Conservation (phyloP, 208 protist species). For the Trypanosoma vivax region DNA sequence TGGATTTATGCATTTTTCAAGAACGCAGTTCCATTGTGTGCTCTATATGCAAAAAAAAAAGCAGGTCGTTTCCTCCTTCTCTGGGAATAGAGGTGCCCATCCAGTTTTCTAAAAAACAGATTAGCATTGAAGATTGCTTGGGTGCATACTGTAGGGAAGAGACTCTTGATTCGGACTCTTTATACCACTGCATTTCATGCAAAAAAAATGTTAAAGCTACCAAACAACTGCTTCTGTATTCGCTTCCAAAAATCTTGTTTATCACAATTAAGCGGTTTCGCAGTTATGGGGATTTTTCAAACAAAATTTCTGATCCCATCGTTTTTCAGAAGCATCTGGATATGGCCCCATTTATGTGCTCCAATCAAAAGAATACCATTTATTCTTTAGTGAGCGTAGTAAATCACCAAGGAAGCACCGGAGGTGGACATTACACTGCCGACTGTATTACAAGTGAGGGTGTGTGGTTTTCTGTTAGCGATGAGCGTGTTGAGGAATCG, state of each 20-base stretch:
- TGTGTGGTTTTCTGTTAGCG: slow-evolving; percentile 82
- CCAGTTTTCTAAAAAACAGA: slow-evolving; percentile 8
- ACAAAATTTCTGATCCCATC: slow-evolving; percentile 59
- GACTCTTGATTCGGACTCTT: slow-evolving; percentile 48
- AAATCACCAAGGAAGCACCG: slow-evolving; percentile 87
- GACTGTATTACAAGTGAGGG: slow-evolving; percentile 46
- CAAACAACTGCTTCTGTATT: slow-evolving; percentile 78
- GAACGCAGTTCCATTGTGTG: slow-evolving; percentile 69
- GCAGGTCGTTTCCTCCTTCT: slow-evolving; percentile 48
- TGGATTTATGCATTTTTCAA: slow-evolving; percentile 78
- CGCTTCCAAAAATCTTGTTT: slow-evolving; percentile 66
- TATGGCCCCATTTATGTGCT: slow-evolving; percentile 63
- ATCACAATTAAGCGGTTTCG: slow-evolving; percentile 85
- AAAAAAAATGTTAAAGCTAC: slow-evolving; percentile 55
- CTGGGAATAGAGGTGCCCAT: slow-evolving; percentile 78
- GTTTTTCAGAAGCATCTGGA: slow-evolving; percentile 64
- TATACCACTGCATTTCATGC: slow-evolving; percentile 65
- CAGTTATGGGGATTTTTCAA: slow-evolving; percentile 64
- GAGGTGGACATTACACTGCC: slow-evolving; percentile 91
- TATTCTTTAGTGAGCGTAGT: slow-evolving; percentile 82
- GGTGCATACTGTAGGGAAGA: slow-evolving; percentile 68
- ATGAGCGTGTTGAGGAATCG: slow-evolving; percentile 47
- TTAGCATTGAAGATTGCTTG: slow-evolving; percentile 73
- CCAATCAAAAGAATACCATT: slow-evolving; percentile 27
- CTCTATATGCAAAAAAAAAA: slow-evolving; percentile 47